These are phyloP conservation scores for Hypoxylon lenormandii DNA, from an alignment of 495 filamentous ascomycete genomes.

Conservation along the genomic window DNA sequence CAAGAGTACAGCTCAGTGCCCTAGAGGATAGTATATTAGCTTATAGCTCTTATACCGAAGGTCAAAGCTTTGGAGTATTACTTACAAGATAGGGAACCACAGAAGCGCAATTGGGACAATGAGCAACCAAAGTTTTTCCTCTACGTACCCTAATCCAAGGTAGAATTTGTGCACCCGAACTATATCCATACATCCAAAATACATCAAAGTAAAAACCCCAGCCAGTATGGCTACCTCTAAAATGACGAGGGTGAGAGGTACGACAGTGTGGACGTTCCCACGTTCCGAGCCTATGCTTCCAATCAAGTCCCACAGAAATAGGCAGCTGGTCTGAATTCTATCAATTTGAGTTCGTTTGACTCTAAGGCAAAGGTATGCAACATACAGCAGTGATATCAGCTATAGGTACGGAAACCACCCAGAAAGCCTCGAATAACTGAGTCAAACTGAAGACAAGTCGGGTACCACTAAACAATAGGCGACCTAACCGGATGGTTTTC, in stretches of 20 bases:
- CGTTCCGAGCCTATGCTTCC: not conserved
- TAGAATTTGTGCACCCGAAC: too few species aligned
- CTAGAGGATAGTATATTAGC: too few species aligned
- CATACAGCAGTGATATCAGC: not conserved
- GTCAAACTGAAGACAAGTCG: not conserved
- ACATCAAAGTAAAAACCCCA: not conserved
- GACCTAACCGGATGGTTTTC: not conserved
- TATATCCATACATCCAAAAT: not conserved
- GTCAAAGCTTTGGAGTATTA: not conserved
- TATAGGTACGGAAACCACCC: too few species aligned
- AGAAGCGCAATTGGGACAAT: not conserved
- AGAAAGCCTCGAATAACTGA: too few species aligned
- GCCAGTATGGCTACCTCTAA: not conserved
- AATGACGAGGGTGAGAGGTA: not conserved
- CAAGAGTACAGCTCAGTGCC: not conserved
- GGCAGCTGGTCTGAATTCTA: not conserved
- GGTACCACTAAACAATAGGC: constrained; percentile 2
- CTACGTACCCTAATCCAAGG: too few species aligned
- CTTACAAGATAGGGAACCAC: constrained; percentile 15
- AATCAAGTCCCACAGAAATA: constrained; percentile 6
- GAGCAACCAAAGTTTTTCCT: too few species aligned
- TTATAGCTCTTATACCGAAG: not conserved
- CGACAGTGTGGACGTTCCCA: not conserved
- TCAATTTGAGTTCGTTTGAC: not conserved
- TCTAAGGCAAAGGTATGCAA: not conserved